These are phyloP conservation scores for Rhynchosporium agropyri DNA, from an alignment of 2,329 filamentous ascomycete species.

Conservation along the genomic window DNA sequence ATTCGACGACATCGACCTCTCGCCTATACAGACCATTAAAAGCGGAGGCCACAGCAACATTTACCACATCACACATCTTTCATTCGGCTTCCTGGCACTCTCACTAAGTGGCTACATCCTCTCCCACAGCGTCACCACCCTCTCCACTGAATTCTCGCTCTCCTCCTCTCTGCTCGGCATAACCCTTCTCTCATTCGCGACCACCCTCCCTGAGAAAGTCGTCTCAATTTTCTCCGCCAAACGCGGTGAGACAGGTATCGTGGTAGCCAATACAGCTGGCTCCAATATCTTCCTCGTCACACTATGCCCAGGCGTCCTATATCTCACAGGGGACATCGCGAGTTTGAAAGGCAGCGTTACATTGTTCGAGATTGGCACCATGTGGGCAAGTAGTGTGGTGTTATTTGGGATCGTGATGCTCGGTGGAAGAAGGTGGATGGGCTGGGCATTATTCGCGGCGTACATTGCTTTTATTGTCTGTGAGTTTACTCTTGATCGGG, in stretches of 20 bases:
- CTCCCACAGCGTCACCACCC: slow-evolving; percentile 47
- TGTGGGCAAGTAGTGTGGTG: slow-evolving; percentile 36
- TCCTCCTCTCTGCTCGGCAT: slow-evolving; percentile 52
- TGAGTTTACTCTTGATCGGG: slow-evolving; percentile 30
- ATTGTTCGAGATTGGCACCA: slow-evolving; percentile 40
- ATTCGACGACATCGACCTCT: slow-evolving; percentile 26
- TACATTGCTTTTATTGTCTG: slow-evolving; percentile 40
- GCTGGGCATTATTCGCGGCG: slow-evolving; percentile 37
- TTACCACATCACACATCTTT: slow-evolving; percentile 48
- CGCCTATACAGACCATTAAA: slow-evolving; percentile 10
- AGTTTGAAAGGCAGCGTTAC: slow-evolving; percentile 36
- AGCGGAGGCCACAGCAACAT: slow-evolving; percentile 34
- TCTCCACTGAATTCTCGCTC: slow-evolving; percentile 47
- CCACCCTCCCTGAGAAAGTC: slow-evolving; percentile 57
- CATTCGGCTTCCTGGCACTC: slow-evolving; percentile 49
- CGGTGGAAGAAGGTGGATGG: slow-evolving; percentile 43
- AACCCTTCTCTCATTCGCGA: slow-evolving; percentile 53
- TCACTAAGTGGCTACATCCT: slow-evolving; percentile 53
- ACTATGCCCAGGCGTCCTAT: slow-evolving; percentile 50
- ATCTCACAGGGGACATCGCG: slow-evolving; percentile 39
- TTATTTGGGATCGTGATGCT: slow-evolving; percentile 42
- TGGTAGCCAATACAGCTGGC: slow-evolving; percentile 55
- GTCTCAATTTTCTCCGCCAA: slow-evolving; percentile 52
- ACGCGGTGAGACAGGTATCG: slow-evolving; percentile 51
- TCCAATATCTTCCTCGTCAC: slow-evolving; percentile 59